These are phyloP conservation scores for Aspergillus homomorphus DNA, from an alignment of 495 filamentous ascomycete genomes.

Conservation along the genomic window DNA sequence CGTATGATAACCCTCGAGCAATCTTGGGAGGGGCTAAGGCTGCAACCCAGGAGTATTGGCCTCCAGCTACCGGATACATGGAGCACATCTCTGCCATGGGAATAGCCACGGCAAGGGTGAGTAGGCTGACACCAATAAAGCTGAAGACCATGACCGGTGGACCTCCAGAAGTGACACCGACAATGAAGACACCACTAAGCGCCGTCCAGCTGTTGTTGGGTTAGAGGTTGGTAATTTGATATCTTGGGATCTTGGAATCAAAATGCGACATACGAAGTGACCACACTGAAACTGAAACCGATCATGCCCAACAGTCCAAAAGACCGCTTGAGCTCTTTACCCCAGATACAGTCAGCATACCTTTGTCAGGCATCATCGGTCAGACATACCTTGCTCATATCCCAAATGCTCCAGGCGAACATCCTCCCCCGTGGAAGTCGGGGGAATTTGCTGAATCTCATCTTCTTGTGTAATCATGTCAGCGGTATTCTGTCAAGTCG, in stretches of 20 bases:
- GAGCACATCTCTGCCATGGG: conserved; percentile 60
- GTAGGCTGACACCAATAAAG: conserved; percentile 50
- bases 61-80: conserved; percentile 51
- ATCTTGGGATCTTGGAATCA: background rate
- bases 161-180: conserved; percentile 53
- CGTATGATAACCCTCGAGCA: conserved; percentile 45
- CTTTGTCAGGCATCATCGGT: background rate
- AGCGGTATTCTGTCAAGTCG: background rate
- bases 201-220: conserved; percentile 49
- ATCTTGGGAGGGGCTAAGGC: conserved; percentile 53
- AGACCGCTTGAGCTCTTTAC: conserved; percentile 53
- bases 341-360: background rate
- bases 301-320: conserved; percentile 59
- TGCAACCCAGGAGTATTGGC: conserved; percentile 58
- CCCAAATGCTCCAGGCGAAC: conserved; percentile 40
- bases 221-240: background rate
- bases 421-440: conserved; percentile 32
- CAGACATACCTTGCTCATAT: conserved; percentile 42
- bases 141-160: conserved; percentile 59
- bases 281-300: conserved; percentile 57
- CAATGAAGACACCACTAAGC: conserved; percentile 54
- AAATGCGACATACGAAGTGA: conserved; percentile 41
- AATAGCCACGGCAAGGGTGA: conserved; percentile 54
- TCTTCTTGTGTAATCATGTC: background rate
- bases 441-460: background rate